A percentile compares a stretch with the other conserved stretches of the same genome.
Conservation (phyloP, 2,329 filamentous ascomycete genomes). For the Xylariaceae sp. region DNA sequence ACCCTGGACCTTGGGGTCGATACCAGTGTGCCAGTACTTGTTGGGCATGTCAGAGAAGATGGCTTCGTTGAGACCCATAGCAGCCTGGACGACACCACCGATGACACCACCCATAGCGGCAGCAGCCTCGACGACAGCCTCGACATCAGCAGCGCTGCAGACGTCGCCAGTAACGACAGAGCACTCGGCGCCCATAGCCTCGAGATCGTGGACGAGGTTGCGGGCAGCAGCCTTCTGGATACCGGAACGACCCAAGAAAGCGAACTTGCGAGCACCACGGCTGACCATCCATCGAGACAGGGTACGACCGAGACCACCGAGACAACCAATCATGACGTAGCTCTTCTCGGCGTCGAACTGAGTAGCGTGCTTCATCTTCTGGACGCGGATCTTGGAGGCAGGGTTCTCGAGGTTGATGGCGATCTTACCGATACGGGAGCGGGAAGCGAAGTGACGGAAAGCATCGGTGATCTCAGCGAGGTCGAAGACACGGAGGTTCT, state of each 20-base stretch:
- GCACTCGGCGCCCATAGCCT: background rate
- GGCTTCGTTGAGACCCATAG: conserved; percentile 31
- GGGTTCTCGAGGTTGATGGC: conserved; percentile 8
- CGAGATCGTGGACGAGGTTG: conserved; percentile 19
- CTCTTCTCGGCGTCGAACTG: background rate
- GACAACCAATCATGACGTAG: conserved; percentile 15
- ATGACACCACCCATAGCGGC: conserved; percentile 19
- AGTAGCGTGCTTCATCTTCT: background rate
- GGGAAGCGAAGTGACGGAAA: conserved; percentile 5
- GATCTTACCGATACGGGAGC: conserved; percentile 10
- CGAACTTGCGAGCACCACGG: conserved; percentile 30
- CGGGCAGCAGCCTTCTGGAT: conserved; percentile 15
- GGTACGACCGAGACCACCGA: conserved; percentile 28
- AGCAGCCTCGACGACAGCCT: conserved; percentile 3
- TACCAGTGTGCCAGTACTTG: conserved; percentile 19
- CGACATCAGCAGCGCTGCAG: conserved; percentile 7
- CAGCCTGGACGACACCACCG: conserved; percentile 33
- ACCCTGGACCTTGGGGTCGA: conserved; percentile 19
- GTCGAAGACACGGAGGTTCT: conserved; percentile 6
- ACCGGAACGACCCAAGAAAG: conserved; percentile 32
- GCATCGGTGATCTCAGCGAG: conserved; percentile 2
- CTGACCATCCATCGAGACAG: conserved; percentile 24
- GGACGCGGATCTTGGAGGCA: conserved; percentile 1
- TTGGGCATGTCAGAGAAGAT: conserved; percentile 16
- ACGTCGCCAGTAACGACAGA: conserved; percentile 18